A percentile compares a stretch with the other conserved stretches of the same genome.
These are phyloP conservation scores for Aspergillus sp. DNA, from an alignment of 2,329 filamentous ascomycete genomes.

Conservation along the genomic window DNA sequence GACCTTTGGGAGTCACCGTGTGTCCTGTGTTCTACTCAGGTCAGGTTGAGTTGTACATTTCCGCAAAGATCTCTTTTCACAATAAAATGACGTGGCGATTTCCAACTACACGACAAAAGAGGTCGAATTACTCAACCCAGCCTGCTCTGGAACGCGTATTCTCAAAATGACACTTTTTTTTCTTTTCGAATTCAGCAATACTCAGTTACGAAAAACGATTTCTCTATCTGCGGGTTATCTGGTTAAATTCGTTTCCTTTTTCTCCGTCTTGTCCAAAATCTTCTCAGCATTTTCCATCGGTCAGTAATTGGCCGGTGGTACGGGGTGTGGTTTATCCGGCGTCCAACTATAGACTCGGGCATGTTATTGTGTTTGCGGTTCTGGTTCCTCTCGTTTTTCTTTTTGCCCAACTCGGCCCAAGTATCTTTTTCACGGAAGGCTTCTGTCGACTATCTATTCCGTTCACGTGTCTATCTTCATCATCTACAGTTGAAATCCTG, in stretches of 20 bases:
- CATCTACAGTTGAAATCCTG: constrained; percentile 11
- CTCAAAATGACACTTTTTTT: not conserved
- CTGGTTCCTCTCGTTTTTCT: constrained; percentile 20
- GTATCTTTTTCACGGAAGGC: constrained; percentile 25
- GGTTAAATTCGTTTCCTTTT: constrained; percentile 15
- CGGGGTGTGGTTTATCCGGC: constrained; percentile 38
- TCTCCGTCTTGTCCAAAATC: constrained; percentile 16
- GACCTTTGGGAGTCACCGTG: constrained; percentile 1
- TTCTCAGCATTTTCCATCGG: constrained; percentile 28
- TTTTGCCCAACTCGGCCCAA: constrained; percentile 19
- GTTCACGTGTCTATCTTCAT: constrained; percentile 15
- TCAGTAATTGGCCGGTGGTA: constrained; percentile 35
- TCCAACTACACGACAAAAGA: not conserved
- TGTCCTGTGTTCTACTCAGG: not conserved
- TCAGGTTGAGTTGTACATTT: not conserved
- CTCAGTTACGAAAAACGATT: constrained; percentile 19
- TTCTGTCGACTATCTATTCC: constrained; percentile 20
- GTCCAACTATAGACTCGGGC: constrained; percentile 45
- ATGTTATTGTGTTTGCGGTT: constrained; percentile 31
- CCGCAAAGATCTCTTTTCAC: not conserved
- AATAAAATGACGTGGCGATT: not conserved
- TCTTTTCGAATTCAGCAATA: constrained; percentile 5
- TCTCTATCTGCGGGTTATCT: constrained; percentile 12
- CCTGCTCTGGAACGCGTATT: not conserved
- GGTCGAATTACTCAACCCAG: constrained; percentile 1